Percentiles rank a stretch among this genome's conserved stretches.
These are phyloP conservation scores for Ascochyta pisi DNA, from an alignment of 2,329 filamentous ascomycete species.

Conservation along the genomic window DNA sequence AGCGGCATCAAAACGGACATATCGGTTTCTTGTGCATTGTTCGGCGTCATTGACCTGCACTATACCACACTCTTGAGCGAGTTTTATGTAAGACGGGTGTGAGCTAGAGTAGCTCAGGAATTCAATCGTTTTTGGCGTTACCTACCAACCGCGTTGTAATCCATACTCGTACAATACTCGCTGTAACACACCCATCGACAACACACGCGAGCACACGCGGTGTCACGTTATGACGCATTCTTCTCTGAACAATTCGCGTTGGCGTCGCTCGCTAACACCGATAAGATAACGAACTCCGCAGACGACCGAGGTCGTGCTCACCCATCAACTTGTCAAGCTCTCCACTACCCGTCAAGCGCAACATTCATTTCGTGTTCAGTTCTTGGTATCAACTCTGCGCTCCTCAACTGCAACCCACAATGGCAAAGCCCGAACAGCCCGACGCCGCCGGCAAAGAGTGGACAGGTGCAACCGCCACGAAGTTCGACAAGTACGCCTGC, in stretches of 20 bases:
- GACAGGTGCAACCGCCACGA: slow-evolving; percentile 41
- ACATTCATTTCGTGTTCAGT: too few species aligned
- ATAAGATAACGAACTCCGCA: slow-evolving; percentile 20
- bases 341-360: background rate
- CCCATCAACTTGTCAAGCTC: background rate
- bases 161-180: background rate
- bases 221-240: slow-evolving; percentile 14
- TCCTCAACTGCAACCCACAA: background rate
- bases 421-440: slow-evolving; percentile 23
- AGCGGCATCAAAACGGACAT: slow-evolving; percentile 35
- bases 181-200: background rate
- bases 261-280: slow-evolving; percentile 47
- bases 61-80: slow-evolving; percentile 19
- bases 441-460: slow-evolving; percentile 25
- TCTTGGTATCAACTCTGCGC: background rate
- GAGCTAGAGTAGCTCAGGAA: slow-evolving; percentile 7
- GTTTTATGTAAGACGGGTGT: slow-evolving; percentile 5
- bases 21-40: slow-evolving; percentile 13
- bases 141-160: slow-evolving; percentile 26
- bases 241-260: background rate
- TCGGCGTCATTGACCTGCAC: slow-evolving; percentile 14
- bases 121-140: background rate
- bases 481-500: slow-evolving; percentile 49
- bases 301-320: slow-evolving; percentile 12
- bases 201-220: background rate